These are phyloP conservation scores for Podospora didyma DNA, from an alignment of 495 filamentous ascomycete genomes.

Conservation along the genomic window DNA sequence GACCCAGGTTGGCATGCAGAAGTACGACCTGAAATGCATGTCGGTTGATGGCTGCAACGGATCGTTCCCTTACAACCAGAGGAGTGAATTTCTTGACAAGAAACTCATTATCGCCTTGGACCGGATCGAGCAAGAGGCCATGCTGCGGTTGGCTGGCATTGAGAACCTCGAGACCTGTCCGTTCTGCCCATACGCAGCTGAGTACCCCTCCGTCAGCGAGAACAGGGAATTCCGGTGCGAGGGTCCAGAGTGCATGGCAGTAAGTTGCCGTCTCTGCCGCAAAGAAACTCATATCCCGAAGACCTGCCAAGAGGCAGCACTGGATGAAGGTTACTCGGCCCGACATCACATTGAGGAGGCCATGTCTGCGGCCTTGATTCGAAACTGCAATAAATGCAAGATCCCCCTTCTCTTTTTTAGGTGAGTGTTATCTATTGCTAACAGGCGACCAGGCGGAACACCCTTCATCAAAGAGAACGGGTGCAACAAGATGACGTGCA, in stretches of 20 bases:
- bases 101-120: slow-evolving; percentile 56
- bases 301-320: slow-evolving; percentile 64
- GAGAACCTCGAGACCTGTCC: slow-evolving; percentile 69
- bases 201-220: slow-evolving; percentile 60
- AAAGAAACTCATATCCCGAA: slow-evolving; percentile 69
- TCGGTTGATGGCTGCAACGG: slow-evolving; percentile 43
- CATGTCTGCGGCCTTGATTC: slow-evolving; percentile 73
- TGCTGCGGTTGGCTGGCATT: slow-evolving; percentile 59
- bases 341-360: slow-evolving; percentile 75
- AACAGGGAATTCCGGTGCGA: slow-evolving; percentile 74
- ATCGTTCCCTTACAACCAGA: slow-evolving; percentile 42
- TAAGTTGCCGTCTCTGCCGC: slow-evolving; percentile 73
- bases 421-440: slow-evolving; percentile 16
- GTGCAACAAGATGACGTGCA: slow-evolving; percentile 82
- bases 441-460: slow-evolving; percentile 43
- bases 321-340: slow-evolving; percentile 52
- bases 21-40: slow-evolving; percentile 56
- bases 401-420: neutral
- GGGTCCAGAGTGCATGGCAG: slow-evolving; percentile 58
- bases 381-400: slow-evolving; percentile 66
- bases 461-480: slow-evolving; percentile 72
- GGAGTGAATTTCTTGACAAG: slow-evolving; percentile 53
- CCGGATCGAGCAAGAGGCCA: slow-evolving; percentile 63
- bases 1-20: slow-evolving; percentile 58
- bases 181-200: slow-evolving; percentile 77